phyloP scores from a whole-genome alignment of 805 yeast genomes.

The Kurtzmaniella cleridarum region DNA sequence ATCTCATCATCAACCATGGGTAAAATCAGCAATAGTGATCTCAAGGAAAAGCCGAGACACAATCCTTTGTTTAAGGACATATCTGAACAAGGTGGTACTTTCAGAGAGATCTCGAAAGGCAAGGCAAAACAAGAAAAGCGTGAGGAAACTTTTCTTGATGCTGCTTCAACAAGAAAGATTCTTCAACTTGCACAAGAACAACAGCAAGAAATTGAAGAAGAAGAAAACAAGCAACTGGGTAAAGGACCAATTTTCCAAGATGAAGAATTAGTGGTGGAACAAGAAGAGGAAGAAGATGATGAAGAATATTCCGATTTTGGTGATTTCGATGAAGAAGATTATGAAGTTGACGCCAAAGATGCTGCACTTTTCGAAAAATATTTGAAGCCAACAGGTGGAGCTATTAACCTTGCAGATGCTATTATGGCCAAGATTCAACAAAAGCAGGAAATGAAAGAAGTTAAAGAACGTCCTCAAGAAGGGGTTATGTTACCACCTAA shows the following conservation, averaged over 20 bases:
- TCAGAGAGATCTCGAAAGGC: conserved; percentile 41
- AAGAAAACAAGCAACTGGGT: conserved; percentile 30
- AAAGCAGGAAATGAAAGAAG: conserved; percentile 41
- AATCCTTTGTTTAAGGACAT: conserved; percentile 78
- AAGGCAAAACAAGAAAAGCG: conserved; percentile 22
- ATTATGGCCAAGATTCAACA: conserved; percentile 86
- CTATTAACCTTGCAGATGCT: conserved; percentile 82
- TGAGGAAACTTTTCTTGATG: conserved; percentile 70
- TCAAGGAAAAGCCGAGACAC: conserved; percentile 61
- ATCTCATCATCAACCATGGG: conserved; percentile 45
- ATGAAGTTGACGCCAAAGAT: conserved; percentile 73
- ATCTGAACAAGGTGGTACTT: conserved; percentile 66
- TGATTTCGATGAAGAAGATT: conserved; percentile 43
- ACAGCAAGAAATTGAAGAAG: conserved; percentile 75
- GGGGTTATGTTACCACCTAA: conserved; percentile 91
- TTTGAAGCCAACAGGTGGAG: conserved; percentile 43
- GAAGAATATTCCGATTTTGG: conserved; percentile 1
- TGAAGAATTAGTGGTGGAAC: conserved; percentile 53
- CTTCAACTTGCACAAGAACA: conserved; percentile 87
- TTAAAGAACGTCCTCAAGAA: conserved; percentile 44
- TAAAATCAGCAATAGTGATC: conserved; percentile 48
- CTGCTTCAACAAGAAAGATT: conserved; percentile 77
- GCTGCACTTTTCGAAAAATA: conserved; percentile 79
- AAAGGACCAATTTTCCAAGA: conserved; percentile 32
- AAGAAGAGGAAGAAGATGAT: conserved; percentile 41